Percentiles rank a stretch among this genome's conserved stretches.
Conservation (phyloP, 2,329 filamentous ascomycete species). For the Plenodomus biglobosus region DNA sequence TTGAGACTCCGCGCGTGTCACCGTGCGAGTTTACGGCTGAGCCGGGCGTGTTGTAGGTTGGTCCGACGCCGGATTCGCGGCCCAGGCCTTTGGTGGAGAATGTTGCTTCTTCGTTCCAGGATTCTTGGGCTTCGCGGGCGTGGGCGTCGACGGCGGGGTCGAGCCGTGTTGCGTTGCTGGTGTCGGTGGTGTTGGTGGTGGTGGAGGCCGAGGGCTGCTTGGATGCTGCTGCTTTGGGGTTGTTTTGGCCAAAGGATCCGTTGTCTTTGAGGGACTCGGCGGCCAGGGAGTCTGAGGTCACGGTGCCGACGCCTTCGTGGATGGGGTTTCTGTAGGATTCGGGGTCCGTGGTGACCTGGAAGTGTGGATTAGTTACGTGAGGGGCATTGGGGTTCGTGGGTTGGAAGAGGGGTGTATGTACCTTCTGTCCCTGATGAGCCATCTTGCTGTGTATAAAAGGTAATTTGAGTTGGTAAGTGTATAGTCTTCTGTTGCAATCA, state of each 20-base stretch:
- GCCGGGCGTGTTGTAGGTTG: slow-evolving; percentile 36
- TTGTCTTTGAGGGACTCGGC: slow-evolving; percentile 66
- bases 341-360: slow-evolving; percentile 53
- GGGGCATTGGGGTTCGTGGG: neutral
- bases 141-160: slow-evolving; percentile 51
- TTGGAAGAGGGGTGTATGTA: slow-evolving; percentile 2
- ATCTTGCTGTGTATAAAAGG: slow-evolving; percentile 7
- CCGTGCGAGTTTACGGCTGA: slow-evolving; percentile 35
- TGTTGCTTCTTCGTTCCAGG: slow-evolving; percentile 44
- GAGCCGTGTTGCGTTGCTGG: slow-evolving; percentile 55
- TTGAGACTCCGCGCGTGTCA: slow-evolving; percentile 5
- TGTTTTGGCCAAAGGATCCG: slow-evolving; percentile 62
- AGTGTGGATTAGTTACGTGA: slow-evolving; percentile 5
- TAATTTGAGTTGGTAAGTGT: neutral
- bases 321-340: slow-evolving; percentile 51
- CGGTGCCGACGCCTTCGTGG: slow-evolving; percentile 64
- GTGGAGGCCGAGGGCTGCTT: slow-evolving; percentile 55
- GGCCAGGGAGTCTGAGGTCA: slow-evolving; percentile 72
- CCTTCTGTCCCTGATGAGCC: slow-evolving; percentile 22
- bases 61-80: slow-evolving; percentile 40
- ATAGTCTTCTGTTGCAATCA: neutral
- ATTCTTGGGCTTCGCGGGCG: slow-evolving; percentile 48
- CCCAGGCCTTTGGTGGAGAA: slow-evolving; percentile 44
- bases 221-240: slow-evolving; percentile 56
- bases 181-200: slow-evolving; percentile 60